phyloP scores from a whole-genome alignment of 2,329 filamentous ascomycete genomes.

The Phyllosticta capitalensis region DNA sequence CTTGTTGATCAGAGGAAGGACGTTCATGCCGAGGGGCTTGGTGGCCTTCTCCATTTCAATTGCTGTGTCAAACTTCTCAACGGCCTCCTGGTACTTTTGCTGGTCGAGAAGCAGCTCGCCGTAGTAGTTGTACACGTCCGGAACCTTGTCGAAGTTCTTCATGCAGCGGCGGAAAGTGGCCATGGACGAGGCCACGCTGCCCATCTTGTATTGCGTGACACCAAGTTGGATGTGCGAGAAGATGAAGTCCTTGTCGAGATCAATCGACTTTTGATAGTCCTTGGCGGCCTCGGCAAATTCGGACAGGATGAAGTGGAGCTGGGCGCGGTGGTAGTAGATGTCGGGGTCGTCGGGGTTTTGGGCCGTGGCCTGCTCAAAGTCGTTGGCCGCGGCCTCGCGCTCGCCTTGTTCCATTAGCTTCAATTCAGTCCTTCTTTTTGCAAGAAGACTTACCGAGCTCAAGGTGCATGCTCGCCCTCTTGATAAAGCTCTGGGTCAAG shows the following conservation, averaged over 20 bases:
- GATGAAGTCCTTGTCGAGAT: slow-evolving; percentile 91
- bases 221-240: slow-evolving; percentile 99
- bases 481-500: slow-evolving; percentile 95
- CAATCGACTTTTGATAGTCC: slow-evolving; percentile 99
- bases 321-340: slow-evolving; percentile 97
- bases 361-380: slow-evolving; percentile 76
- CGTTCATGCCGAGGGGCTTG: slow-evolving; percentile 94
- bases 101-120: slow-evolving; percentile 95
- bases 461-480: slow-evolving; percentile 94
- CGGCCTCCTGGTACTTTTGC: slow-evolving; percentile 87
- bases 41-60: slow-evolving; percentile 96
- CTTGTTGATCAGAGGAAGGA: slow-evolving; percentile 96
- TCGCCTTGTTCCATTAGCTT: slow-evolving; percentile 45
- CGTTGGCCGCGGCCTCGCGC: slow-evolving; percentile 73
- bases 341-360: slow-evolving; percentile 87
- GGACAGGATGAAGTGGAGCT: slow-evolving; percentile 94
- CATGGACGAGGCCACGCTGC: slow-evolving; percentile 94
- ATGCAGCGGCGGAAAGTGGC: slow-evolving; percentile 94
- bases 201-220: slow-evolving; percentile 99
- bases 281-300: slow-evolving; percentile 91
- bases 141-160: slow-evolving; percentile 95
- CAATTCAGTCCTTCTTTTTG: background rate
- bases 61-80: slow-evolving; percentile 97
- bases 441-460: slow-evolving; percentile 61
- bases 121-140: slow-evolving; percentile 99